Base-by-base conservation (phyloP, 2,329 filamentous ascomycete genomes). In the Gnomoniopsis sp. region DNA sequence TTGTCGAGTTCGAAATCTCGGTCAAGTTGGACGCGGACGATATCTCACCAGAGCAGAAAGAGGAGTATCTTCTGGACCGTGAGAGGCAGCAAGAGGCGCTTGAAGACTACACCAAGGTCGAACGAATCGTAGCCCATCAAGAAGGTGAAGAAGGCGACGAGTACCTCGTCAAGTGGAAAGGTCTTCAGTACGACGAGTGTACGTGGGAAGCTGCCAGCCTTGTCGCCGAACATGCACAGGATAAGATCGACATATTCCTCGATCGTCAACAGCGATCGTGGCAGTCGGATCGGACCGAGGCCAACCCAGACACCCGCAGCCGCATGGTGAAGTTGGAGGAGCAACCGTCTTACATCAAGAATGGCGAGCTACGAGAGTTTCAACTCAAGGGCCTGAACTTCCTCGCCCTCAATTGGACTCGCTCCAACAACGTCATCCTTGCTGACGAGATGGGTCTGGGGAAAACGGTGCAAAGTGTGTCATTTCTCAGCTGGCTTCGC, bases 401-500 rank as follows among this genome's bases (percentile, higher is more conserved):
- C 74, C 79, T 99, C 63, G 91, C 91, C 49, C 91, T 96, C 74
- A 96, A 98, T 74, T 99, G 96, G 96, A 91, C 90, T 55, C 88
- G 89, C 68, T 88, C 87, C 57, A 95, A 95, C 72, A 99, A 98
- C 67, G 95, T 98, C 69, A 97, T 99, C 67, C 83, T 99, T 55
- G 95, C 95, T 51, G 95, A 99, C 71, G 95, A 99, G 75, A 99
- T 99, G 95, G 95, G 95, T 67, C 82, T 99, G 15, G 95, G 95
- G 30, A 99, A 99, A 77, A 99, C 95, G 0, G 95, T 99, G 0
- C 95, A 99, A 75, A 97, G 93, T 0, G 93, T 99, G 30, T 88
- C 93, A 0, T 98, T 98, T 72, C 88, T 99, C 73, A 97, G 93
- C 71, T 99, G 95, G 93, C 82, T 99, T 61, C 90, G 91, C 56